These are phyloP conservation scores for Paecilomyces dactylethromorphus DNA, from an alignment of 2,329 filamentous ascomycete genomes.

Conservation along the genomic window DNA sequence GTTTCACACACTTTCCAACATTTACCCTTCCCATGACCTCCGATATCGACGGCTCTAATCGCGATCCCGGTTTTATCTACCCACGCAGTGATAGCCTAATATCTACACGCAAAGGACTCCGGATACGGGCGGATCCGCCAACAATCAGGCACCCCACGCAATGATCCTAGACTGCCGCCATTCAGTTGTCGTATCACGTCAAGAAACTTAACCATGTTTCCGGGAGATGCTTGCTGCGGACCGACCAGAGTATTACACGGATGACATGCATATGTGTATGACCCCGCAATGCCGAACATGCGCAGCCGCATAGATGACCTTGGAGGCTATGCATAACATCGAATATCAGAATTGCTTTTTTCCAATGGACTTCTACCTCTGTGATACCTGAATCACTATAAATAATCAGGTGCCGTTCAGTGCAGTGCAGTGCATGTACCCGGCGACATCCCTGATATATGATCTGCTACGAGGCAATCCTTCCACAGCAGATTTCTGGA, in stretches of 20 bases:
- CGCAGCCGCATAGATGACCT: neutral
- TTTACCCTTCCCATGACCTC: neutral
- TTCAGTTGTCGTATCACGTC: no score
- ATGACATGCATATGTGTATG: neutral
- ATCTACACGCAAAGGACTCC: neutral
- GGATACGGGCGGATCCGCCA: neutral
- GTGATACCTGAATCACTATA: neutral
- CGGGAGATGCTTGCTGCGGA: neutral
- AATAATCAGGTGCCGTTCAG: neutral
- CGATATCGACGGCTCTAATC: neutral
- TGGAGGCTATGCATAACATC: neutral
- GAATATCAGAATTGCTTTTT: neutral
- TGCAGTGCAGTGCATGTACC: neutral
- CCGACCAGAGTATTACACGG: neutral
- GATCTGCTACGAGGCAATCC: neutral
- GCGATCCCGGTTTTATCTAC: neutral
- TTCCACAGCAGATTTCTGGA: neutral
- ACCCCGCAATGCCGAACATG: neutral
- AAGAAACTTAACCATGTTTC: neutral
- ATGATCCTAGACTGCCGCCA: no score
- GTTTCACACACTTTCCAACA: neutral
- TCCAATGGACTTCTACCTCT: neutral
- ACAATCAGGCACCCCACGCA: neutral
- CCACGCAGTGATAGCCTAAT: neutral
- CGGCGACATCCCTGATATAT: neutral